Conservation (phyloP, 768 basidiomycete genomes). For the Amanita polypyramis region DNA sequence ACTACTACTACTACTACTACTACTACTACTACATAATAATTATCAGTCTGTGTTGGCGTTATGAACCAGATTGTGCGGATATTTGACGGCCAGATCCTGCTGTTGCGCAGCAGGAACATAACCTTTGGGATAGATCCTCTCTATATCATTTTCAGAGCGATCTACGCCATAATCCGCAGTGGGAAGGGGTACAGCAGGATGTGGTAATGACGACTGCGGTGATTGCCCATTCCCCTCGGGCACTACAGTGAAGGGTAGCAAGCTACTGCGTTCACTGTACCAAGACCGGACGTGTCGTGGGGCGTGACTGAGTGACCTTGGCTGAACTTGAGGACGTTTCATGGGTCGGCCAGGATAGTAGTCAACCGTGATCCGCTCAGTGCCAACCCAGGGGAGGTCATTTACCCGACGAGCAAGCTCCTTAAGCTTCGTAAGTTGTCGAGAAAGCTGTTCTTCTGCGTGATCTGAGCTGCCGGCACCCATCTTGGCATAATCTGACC, state of each 20-base stretch:
- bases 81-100: not conserved
- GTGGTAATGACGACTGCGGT: not conserved
- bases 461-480: slow-evolving; percentile 28
- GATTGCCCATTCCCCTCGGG: not conserved
- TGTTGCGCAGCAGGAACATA: slow-evolving; percentile 2
- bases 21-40: not conserved
- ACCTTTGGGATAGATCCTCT: not conserved
- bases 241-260: not conserved
- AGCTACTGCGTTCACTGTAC: slow-evolving; percentile 12
- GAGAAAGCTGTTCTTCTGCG: slow-evolving; percentile 22
- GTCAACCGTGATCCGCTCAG: slow-evolving; percentile 29
- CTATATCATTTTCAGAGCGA: not conserved
- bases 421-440: slow-evolving; percentile 23
- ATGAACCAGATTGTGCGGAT: not conserved
- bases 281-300: slow-evolving; percentile 17
- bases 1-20: too few species aligned
- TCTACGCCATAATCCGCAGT: not conserved
- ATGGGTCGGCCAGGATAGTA: slow-evolving; percentile 27
- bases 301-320: not conserved
- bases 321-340: slow-evolving; percentile 11
- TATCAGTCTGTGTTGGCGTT: not conserved
- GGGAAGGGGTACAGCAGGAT: not conserved
- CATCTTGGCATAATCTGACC: slow-evolving; percentile 41
- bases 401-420: slow-evolving; percentile 25
- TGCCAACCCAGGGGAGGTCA: slow-evolving; percentile 33